phyloP scores from a whole-genome alignment of 2,329 filamentous ascomycete species.

The Ophiostoma fasciatum region DNA sequence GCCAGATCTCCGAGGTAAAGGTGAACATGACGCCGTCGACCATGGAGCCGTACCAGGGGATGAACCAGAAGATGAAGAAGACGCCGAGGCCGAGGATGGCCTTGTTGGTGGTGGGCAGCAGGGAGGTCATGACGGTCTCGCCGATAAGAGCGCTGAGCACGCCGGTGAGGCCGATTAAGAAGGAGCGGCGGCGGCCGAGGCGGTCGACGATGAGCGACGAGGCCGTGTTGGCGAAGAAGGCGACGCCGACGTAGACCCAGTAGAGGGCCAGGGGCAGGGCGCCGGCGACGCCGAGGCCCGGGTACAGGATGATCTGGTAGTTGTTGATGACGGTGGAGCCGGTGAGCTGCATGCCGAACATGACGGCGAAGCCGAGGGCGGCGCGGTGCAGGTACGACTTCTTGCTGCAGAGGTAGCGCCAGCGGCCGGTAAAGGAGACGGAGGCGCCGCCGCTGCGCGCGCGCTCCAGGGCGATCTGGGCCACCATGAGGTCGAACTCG shows the following conservation, averaged over 20 bases:
- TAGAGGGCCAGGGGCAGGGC: constrained; percentile 49
- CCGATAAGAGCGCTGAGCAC: not conserved
- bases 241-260: constrained; percentile 19
- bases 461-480: constrained; percentile 1
- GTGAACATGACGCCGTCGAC: constrained; percentile 3
- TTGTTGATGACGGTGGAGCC: constrained; percentile 1
- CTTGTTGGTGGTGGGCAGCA: constrained; percentile 1
- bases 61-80: constrained; percentile 4
- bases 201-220: constrained; percentile 13
- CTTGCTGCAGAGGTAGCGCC: constrained; percentile 2
- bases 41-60: constrained; percentile 2
- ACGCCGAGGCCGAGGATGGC: constrained; percentile 1
- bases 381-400: constrained; percentile 2
- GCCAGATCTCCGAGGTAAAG: constrained; percentile 1
- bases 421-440: not conserved
- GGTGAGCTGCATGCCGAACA: constrained; percentile 6
- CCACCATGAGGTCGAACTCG: constrained; percentile 13
- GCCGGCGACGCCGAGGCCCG: constrained; percentile 27
- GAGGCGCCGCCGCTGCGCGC: not conserved
- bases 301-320: constrained; percentile 4
- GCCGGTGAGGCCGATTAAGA: constrained; percentile 11
- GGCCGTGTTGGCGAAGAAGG: constrained; percentile 20
- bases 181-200: constrained; percentile 12
- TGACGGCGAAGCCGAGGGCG: not conserved
- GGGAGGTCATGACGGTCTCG: not conserved